phyloP scores from a whole-genome alignment of 1,284 basidiomycete species.

The Puccinia coronata region DNA sequence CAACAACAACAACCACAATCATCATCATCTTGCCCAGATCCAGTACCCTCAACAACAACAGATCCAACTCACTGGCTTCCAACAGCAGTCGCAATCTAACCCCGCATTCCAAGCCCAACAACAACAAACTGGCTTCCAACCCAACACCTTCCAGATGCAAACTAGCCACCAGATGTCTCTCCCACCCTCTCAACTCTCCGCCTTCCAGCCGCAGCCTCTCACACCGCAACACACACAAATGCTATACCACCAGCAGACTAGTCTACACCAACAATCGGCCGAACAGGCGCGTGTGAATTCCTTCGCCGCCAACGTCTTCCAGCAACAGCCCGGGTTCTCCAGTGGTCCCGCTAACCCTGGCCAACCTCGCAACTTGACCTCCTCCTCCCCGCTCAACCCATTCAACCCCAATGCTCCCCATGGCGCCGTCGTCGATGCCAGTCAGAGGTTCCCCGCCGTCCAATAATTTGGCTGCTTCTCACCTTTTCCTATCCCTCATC shows the following conservation, averaged over 20 bases:
- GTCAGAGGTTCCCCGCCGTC: conserved; percentile 43
- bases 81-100: neutral
- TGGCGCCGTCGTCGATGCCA: conserved; percentile 43
- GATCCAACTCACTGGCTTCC: conserved; percentile 32
- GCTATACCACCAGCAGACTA: conserved; percentile 39
- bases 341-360: neutral
- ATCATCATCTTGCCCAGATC: conserved; percentile 18
- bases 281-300: conserved; percentile 39
- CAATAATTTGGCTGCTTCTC: conserved; percentile 5
- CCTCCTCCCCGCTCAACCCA: conserved; percentile 40
- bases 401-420: conserved; percentile 46
- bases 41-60: conserved; percentile 16
- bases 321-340: conserved; percentile 27
- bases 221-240: conserved; percentile 46
- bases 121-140: conserved; percentile 26
- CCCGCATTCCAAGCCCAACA: conserved; percentile 27
- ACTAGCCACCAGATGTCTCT: conserved; percentile 6
- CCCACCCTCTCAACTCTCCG: neutral
- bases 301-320: conserved; percentile 47
- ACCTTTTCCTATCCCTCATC: no score
- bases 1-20: conserved; percentile 38
- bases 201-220: conserved; percentile 30
- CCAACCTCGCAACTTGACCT: neutral
- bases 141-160: conserved; percentile 6
- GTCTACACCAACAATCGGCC: conserved; percentile 36